Base-by-base conservation (phyloP, 2,329 filamentous ascomycete genomes). In the Cladosporium sp. region DNA sequence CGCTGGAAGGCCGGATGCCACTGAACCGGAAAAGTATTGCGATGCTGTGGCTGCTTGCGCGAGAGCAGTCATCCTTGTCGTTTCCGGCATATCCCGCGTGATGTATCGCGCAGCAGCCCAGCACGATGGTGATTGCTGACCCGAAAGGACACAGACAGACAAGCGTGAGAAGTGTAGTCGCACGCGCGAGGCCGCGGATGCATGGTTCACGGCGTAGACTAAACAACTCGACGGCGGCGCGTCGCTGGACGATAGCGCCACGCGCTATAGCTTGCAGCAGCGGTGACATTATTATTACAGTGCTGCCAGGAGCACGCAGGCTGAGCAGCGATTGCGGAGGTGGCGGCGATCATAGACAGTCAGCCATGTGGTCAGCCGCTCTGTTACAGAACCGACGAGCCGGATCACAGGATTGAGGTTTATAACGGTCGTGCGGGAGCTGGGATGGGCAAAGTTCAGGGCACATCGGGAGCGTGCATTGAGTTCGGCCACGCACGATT, bases 351-450 rank as follows among this genome's bases (percentile, higher is more conserved):
- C 34, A 57, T 36, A 24, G 36, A 55, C 61, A 28, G 36, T 38
- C 61, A 36, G 61, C 61, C 61, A 64, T 64, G 61, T 64, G 61
- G 61, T 44, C 51, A 34, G 61, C 49, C 61, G 51, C 28, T 41
- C n/a, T 55, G 60, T 44, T 34, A 64, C 61, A 64, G 61, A 55
- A 57, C 61, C 61, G 61, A 64, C 61, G 36, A 30, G 34, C 34
- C 47, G 61, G 61, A 64, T 57, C 61, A 64, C 51, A 64, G 61
- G 61, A 64, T 64, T 64, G 61, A 57, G 49, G 51, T 57, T 64
- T 57, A 57, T 38, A 64, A 64, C 61, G 61, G 61, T 64, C 60
- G 49, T 41, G 51, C 61, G 61, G 52, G 26, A 55, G 52, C 52
- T 55, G 52, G 52, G 30, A 55, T 34, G 52, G 1, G 28, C 51